A percentile compares a stretch with the other conserved stretches of the same genome.
Conservation (phyloP, 148 eudicot genomes). For the Arbutus unedo region DNA sequence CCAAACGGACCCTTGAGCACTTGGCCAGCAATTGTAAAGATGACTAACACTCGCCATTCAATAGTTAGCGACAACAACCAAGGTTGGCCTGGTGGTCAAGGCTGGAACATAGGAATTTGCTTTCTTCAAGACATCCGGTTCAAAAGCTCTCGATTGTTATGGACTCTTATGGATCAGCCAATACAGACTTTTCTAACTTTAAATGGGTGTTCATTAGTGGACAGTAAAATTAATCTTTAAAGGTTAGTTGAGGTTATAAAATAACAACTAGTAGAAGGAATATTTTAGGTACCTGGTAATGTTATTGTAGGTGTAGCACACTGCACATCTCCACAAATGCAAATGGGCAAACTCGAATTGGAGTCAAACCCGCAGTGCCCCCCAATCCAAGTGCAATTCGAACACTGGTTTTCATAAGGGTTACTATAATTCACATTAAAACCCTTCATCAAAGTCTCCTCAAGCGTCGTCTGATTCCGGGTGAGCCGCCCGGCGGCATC, state of each 20-base stretch:
- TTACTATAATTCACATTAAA: slow-evolving; percentile 29
- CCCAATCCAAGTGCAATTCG: slow-evolving; percentile 21
- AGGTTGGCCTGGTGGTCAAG: no score
- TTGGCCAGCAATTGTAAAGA: background rate
- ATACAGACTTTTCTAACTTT: no score
- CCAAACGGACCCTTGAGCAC: background rate
- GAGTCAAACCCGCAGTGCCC: slow-evolving; percentile 33
- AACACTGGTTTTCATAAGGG: slow-evolving; percentile 25
- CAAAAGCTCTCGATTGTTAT: no score
- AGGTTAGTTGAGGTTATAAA: background rate
- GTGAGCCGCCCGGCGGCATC: slow-evolving; percentile 11
- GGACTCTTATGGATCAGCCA: no score
- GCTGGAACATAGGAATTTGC: no score
- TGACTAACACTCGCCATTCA: background rate
- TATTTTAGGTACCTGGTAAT: background rate
- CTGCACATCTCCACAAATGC: slow-evolving; percentile 31
- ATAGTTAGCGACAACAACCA: background rate
- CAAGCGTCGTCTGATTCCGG: slow-evolving; percentile 15
- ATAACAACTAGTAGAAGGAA: background rate
- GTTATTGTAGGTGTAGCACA: slow-evolving; percentile 9
- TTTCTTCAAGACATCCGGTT: no score
- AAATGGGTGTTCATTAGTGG: no score
- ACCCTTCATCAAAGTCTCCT: slow-evolving; percentile 32
- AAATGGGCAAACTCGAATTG: slow-evolving; percentile 15
- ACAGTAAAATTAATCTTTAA: no score